Evolutionary conservation across 148 eudicot genomes (phyloP).

Genomic region (Rhododendron williamsianum): DNA sequence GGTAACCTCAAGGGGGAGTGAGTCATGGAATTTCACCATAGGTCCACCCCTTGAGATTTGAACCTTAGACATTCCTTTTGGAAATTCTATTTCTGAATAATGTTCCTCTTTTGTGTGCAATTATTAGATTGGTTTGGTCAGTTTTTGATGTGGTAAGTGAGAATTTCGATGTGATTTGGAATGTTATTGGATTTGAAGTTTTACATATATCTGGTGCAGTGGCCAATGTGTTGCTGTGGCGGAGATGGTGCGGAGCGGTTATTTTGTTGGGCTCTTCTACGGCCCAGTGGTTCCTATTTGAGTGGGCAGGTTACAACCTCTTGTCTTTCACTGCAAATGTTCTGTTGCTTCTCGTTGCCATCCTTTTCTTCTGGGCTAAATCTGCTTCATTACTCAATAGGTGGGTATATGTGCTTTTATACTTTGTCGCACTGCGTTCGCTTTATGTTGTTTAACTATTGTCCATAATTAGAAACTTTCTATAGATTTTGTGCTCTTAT

Average conservation of each 20-base stretch:
- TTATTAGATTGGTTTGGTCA: not conserved
- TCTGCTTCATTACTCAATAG: slow-evolving; percentile 88
- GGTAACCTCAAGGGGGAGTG: not conserved
- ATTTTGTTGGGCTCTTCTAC: slow-evolving; percentile 46
- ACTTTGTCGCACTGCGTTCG: not conserved
- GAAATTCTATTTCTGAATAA: too few species aligned
- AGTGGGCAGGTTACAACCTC: slow-evolving; percentile 59
- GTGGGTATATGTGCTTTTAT: slow-evolving; percentile 26
- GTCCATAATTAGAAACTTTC: not conserved
- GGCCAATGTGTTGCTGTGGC: slow-evolving; percentile 83
- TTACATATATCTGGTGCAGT: slow-evolving; percentile 35
- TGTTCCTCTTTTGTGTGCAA: not conserved
- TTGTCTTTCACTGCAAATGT: slow-evolving; percentile 60
- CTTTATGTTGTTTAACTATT: not conserved
- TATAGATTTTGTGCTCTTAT: not conserved
- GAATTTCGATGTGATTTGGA: not conserved
- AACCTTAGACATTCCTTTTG: not conserved
- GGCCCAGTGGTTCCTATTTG: slow-evolving; percentile 65
- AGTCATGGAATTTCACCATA: not conserved
- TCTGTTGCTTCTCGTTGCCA: slow-evolving; percentile 57
- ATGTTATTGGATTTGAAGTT: not conserved
- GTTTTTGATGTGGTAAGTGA: not conserved
- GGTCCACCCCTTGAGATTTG: not conserved
- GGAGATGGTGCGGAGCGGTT: slow-evolving; percentile 40
- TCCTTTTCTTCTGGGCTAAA: slow-evolving; percentile 95